Base-by-base conservation (phyloP, 805 yeast genomes). In the Candida michaelii region DNA sequence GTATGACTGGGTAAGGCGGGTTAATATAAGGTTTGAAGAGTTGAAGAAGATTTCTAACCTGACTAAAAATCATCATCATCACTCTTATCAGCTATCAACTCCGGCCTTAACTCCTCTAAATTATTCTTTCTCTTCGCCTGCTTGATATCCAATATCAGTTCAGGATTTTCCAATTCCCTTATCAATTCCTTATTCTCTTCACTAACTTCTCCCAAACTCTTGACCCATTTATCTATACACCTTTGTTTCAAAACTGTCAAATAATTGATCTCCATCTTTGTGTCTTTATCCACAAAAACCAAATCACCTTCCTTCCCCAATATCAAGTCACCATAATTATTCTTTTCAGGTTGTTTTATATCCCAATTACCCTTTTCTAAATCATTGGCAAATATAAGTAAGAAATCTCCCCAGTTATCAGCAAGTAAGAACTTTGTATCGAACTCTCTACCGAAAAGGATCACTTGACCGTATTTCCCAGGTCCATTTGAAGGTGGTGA, bases 381-480 rank as follows among this genome's bases (percentile, higher is more conserved):
- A 60, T 91, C 97, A 51, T 89, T 88, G 19, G 90, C 95, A 59
- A 89, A 83, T 39, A 77, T 75, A 42, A 89, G 69, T 40, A 91
- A 65, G 61, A 93, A 93, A 55, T 86, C 93, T 13, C 95, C 96
- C 83, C 95, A 91, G 43, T 84, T 85, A 39, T 80, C 79, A 14
- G 97, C 95, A 42, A 93, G 71, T 29, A 86, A 90, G 62, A 78
- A 89, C 60, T 91, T 91, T 29, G 85, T 80, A 66, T 91, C 98
- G 58, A 82, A 91, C 51, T 91, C 98, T 58, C 97, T 82, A 30
- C 99, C 99, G 62, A 87, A 91, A 42, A 90, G 58, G 48, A 91
- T 91, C 14, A 93, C 84, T 66, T 91, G 99, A 29, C 98, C 99
- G 77, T 85, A 81, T 44, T 71, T 74, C 1, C 69, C 71, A 1